Evolutionary conservation across 805 yeast species (phyloP), one percentile per base, ranked within the genome.

Genomic region (Middelhovenomyces tepae): DNA sequence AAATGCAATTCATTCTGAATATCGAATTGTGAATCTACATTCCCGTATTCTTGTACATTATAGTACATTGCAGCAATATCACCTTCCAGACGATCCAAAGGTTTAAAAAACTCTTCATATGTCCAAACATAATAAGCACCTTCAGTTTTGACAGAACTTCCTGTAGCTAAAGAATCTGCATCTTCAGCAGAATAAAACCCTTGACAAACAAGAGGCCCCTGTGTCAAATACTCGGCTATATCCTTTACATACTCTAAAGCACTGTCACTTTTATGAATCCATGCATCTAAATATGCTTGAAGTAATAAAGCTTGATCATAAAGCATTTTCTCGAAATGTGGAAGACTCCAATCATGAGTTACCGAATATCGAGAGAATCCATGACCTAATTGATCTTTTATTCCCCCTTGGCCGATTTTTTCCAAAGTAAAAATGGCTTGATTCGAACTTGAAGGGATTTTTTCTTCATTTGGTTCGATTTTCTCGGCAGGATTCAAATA

Each of bases 251-350:
- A 39, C 4, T 37, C 32, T 11, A 27, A 31, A 5, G 48, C 46
- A 32, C 46, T 43, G 21, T 37, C 40, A 9, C 33, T 36, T 4
- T 53, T 51, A 24, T 44, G 40, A 7, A 43, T 27, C 32, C 38
- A 45, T 9, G 49, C 54, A 27, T 51, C 54, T 3, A 48, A 37
- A 28, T 48, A 54, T 2, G 61, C 64, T 26, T 43, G 31, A 22
- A 60, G 45, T 20, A 61, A 37, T 20, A 51, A 41, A 1, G 60
- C 58, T 38, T 60, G 65, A 27, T 58, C 64, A 29, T 48, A 49
- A 16, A 60, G 49, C 54, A 56, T 54, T 37, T 61, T 61, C 29
- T 57, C 62, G 42, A 61, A 57, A 27, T 56, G 60, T 2, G 66
- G 66, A 22, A 61, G 42, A 22, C 48, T 49, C 65, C 65, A 60